A percentile compares a stretch with the other conserved stretches of the same genome.
These are phyloP conservation scores for Salicornia ramosissima DNA, from an alignment of 148 eudicot genomes.

Conservation along the genomic window DNA sequence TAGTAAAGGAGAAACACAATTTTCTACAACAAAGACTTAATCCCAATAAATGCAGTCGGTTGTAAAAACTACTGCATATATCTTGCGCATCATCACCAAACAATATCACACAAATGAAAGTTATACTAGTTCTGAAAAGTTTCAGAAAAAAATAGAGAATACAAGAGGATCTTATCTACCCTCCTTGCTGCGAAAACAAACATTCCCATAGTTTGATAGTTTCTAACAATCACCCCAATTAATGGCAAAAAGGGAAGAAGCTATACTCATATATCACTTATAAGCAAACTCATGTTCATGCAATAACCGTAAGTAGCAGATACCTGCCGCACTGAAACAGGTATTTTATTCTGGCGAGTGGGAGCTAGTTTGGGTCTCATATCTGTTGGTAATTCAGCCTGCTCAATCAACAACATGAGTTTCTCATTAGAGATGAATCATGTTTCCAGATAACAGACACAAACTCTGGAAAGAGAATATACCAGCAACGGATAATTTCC, in stretches of 20 bases:
- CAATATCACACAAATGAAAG: not conserved
- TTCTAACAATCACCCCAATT: too few relatives aligned
- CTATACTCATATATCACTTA: not conserved
- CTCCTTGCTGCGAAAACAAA: not conserved
- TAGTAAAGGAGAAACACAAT: not conserved
- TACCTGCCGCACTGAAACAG: constrained; percentile 83
- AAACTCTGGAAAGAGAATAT: constrained; percentile 24
- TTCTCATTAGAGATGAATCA: constrained; percentile 7
- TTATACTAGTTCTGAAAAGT: not conserved
- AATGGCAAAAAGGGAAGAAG: not conserved
- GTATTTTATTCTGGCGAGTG: constrained; percentile 73
- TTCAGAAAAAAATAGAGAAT: not conserved
- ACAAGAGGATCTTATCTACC: not conserved
- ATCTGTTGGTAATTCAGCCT: constrained; percentile 88
- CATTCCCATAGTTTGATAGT: too few relatives aligned
- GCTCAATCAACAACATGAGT: constrained; percentile 25
- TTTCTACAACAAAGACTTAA: not conserved
- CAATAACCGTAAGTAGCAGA: constrained; percentile 10
- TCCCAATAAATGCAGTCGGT: too few relatives aligned
- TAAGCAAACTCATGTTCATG: too few relatives aligned
- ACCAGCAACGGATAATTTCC: constrained; percentile 80
- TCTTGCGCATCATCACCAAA: not conserved
- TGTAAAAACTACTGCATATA: too few relatives aligned
- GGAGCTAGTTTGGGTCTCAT: constrained; percentile 81
- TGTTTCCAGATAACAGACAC: not conserved